Base-by-base conservation (phyloP, 805 yeast species). In the Kluyveromyces aestuarii region DNA sequence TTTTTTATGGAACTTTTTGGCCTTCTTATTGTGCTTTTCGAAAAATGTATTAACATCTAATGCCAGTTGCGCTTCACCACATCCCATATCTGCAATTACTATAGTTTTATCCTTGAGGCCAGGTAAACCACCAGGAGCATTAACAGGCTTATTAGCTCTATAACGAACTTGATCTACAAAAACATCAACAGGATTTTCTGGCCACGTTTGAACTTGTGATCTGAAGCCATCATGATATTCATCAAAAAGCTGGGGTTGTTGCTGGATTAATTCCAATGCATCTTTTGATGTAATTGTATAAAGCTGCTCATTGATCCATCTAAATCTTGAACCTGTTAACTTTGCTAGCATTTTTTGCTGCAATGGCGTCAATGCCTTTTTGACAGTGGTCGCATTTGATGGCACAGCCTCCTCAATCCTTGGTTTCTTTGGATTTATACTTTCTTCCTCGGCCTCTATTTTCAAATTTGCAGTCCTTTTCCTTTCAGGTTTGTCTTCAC, bases 281-380 rank as follows among this genome's bases (percentile, higher is more conserved):
- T 79, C 79, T 7, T 78, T 80, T 0, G 98, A 90, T 1, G 82
- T 69, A 37, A 82, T 82, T 1, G 98, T 93, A 63, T 93, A 93
- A n/a, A 93, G 72, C 63, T 91, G 95, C 67, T 93, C 99, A 64
- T 93, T 93, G 62, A 93, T 93, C 98, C 98, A 93, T 65, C 99
- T 76, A 70, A 93, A 93, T 57, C 99, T 73, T 1, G 98, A 88
- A 0, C 99, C 99, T 1, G 95, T 80, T 40, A 93, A 75, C 64
- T 93, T 93, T 42, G 87, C 88, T 82, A 88, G 80, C 98, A 93
- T 91, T 62, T 93, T 93, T 59, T 85, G 86, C 67, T 93, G 99
- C 53, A 90, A 69, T 16, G 96, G 95, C 0, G 96, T 87, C 47
- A 90, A 68, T 42, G 81, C 79, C 37, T 66, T 60, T n/a, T 64